Conservation (phyloP, 2,329 filamentous ascomycete species). For the Xylariales sp. region DNA sequence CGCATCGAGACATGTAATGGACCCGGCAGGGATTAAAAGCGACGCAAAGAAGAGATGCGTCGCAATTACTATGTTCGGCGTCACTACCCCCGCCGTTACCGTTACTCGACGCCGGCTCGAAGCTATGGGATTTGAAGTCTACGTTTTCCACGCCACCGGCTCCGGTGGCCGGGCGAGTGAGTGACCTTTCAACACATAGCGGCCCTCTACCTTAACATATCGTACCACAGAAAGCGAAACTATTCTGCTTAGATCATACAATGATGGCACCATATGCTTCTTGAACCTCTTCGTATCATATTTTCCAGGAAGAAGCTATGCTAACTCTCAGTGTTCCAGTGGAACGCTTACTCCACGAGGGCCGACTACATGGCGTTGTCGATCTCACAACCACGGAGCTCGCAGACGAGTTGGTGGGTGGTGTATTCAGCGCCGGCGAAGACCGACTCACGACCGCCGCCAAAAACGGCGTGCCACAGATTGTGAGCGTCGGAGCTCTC, state of each 20-base stretch:
- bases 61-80: slow-evolving; percentile 79
- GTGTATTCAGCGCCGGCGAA: slow-evolving; percentile 70
- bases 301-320: neutral
- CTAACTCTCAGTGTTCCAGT: slow-evolving; percentile 49
- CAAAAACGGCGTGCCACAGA: slow-evolving; percentile 65
- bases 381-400: slow-evolving; percentile 80
- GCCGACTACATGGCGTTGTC: slow-evolving; percentile 71
- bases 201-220: too few relatives aligned
- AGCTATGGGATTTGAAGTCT: slow-evolving; percentile 63
- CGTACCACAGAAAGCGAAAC: neutral
- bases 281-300: neutral
- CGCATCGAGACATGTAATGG: slow-evolving; percentile 31
- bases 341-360: slow-evolving; percentile 71
- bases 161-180: slow-evolving; percentile 70
- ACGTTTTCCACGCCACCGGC: slow-evolving; percentile 77
- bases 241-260: too few relatives aligned
- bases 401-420: slow-evolving; percentile 71
- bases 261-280: neutral
- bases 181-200: neutral
- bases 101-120: slow-evolving; percentile 64
- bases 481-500: slow-evolving; percentile 63
- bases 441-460: slow-evolving; percentile 68
- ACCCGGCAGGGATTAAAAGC: slow-evolving; percentile 34
- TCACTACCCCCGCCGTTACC: slow-evolving; percentile 75
- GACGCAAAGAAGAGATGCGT: slow-evolving; percentile 57